A percentile compares a stretch with the other conserved stretches of the same genome.
Evolutionary conservation across 495 filamentous ascomycete genomes (phyloP).

Genomic region (Penicillium silybi): DNA sequence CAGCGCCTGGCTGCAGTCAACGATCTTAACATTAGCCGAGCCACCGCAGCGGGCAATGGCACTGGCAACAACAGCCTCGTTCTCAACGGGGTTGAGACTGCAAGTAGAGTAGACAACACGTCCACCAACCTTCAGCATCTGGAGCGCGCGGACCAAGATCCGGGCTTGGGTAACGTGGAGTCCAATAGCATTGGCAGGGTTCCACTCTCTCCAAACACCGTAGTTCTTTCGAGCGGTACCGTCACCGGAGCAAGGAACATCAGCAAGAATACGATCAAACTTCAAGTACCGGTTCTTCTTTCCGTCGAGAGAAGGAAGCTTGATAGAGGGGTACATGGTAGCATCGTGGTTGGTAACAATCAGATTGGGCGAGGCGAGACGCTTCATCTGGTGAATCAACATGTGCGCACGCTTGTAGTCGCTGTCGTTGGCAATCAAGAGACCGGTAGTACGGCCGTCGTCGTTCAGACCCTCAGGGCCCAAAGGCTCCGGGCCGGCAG

Average conservation of each 20-base stretch:
- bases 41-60: constrained; percentile 93
- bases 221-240: constrained; percentile 89
- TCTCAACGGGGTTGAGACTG: constrained; percentile 96
- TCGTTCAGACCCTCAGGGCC: constrained; percentile 59
- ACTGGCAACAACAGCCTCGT: constrained; percentile 83
- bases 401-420: constrained; percentile 96
- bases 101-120: constrained; percentile 96
- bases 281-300: constrained; percentile 75
- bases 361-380: constrained; percentile 91
- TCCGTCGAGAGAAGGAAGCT: constrained; percentile 55
- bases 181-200: constrained; percentile 73
- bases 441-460: constrained; percentile 79
- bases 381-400: constrained; percentile 95
- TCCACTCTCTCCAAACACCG: constrained; percentile 94
- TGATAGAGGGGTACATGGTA: constrained; percentile 88
- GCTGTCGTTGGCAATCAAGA: constrained; percentile 91
- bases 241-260: constrained; percentile 96
- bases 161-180: constrained; percentile 79
- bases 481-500: constrained; percentile 43
- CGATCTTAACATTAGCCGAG: constrained; percentile 68
- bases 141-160: constrained; percentile 87
- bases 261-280: constrained; percentile 93
- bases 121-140: constrained; percentile 95
- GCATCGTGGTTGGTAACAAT: constrained; percentile 98
- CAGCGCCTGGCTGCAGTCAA: constrained; percentile 76